Evolutionary conservation across 2,329 filamentous ascomycete species (phyloP).

Genomic region (Tympanopsis confertula): DNA sequence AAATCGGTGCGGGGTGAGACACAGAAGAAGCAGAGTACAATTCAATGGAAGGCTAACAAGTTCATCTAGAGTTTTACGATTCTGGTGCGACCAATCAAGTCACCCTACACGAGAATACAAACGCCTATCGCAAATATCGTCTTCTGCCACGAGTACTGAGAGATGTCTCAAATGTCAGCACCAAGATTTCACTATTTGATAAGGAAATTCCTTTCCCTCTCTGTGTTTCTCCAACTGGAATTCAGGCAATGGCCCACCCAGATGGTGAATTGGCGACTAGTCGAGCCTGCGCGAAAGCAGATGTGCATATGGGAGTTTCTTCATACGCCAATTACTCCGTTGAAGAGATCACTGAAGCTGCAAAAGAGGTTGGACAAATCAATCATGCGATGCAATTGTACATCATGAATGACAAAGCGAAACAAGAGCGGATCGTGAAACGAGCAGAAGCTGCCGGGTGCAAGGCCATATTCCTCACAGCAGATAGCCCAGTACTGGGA

Average conservation of each 20-base stretch:
- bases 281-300: constrained; percentile 24
- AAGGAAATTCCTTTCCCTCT: constrained; percentile 30
- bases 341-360: constrained; percentile 26
- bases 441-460: constrained; percentile 29
- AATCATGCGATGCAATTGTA: constrained; percentile 39
- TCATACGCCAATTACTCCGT: constrained; percentile 29
- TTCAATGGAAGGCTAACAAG: background rate
- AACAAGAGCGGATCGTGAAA: constrained; percentile 25
- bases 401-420: constrained; percentile 32
- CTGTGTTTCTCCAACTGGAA: constrained; percentile 40
- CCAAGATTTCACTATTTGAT: constrained; percentile 17
- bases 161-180: constrained; percentile 22
- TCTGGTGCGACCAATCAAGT: constrained; percentile 35
- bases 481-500: constrained; percentile 37
- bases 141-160: constrained; percentile 32
- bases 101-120: constrained; percentile 27
- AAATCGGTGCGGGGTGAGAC: no score
- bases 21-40: no score
- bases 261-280: constrained; percentile 38
- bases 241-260: constrained; percentile 38
- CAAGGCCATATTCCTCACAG: constrained; percentile 36
- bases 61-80: constrained; percentile 23
- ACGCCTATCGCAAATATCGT: constrained; percentile 28
- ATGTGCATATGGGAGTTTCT: constrained; percentile 34
- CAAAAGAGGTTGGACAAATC: constrained; percentile 18